Conservation (phyloP, 2,329 filamentous ascomycete species). For the Beauveria australis region DNA sequence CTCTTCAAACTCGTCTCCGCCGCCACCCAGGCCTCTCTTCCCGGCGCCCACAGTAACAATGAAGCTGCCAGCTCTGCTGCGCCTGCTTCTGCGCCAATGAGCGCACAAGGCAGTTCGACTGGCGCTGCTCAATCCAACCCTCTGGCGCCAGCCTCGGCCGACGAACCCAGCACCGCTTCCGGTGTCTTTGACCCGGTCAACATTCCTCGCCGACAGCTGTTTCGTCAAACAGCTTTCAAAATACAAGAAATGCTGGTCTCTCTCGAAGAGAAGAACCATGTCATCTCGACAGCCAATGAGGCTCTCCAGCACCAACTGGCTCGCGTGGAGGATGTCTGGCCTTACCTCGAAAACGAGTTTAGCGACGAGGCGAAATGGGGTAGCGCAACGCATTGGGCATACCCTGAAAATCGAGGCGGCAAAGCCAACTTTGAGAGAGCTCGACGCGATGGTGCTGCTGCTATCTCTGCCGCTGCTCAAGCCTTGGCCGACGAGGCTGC, state of each 20-base stretch:
- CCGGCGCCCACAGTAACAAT: conserved; percentile 36
- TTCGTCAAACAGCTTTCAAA: conserved; percentile 67
- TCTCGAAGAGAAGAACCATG: conserved; percentile 95
- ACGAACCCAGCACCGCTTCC: conserved; percentile 33
- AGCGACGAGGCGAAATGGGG: conserved; percentile 92
- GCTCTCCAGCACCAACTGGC: conserved; percentile 76
- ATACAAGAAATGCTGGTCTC: conserved; percentile 81
- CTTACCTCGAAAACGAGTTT: conserved; percentile 79
- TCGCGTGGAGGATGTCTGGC: conserved; percentile 80
- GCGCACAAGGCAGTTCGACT: conserved; percentile 40
- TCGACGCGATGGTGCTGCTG: conserved; percentile 68
- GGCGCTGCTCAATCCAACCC: conserved; percentile 29
- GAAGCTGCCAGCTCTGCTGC: conserved; percentile 35
- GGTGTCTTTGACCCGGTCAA: conserved; percentile 48
- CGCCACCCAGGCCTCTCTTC: conserved; percentile 44
- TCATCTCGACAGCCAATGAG: conserved; percentile 86
- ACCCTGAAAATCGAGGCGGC: conserved; percentile 69
- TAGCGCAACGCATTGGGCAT: conserved; percentile 90
- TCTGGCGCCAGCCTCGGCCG: conserved; percentile 31
- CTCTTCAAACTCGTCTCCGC: conserved; percentile 67
- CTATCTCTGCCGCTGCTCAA: conserved; percentile 68
- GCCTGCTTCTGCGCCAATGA: conserved; percentile 39
- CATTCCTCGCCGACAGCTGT: conserved; percentile 62
- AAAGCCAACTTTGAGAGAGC: conserved; percentile 64
- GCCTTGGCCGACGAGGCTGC: conserved; percentile 76